Conservation (phyloP, 1,139 yeast species). For the Komagataea norvegica region DNA sequence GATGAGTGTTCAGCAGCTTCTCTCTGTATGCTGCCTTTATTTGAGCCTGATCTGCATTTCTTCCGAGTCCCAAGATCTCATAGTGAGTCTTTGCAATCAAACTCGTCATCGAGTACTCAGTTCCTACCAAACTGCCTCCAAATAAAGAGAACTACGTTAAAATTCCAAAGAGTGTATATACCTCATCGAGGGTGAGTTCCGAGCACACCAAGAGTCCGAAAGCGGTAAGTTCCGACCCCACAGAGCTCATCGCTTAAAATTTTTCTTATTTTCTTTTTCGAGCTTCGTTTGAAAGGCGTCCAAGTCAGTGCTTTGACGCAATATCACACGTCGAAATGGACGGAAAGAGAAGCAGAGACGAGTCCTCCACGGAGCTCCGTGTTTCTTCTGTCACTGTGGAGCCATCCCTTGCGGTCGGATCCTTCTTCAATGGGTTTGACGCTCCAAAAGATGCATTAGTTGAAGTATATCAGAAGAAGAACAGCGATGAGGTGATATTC, state of each 20-base stretch:
- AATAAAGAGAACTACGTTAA: too few species aligned
- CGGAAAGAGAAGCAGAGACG: constrained; percentile 23
- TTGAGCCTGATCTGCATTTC: constrained; percentile 36
- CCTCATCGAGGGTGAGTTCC: background rate
- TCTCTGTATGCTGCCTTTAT: constrained; percentile 59
- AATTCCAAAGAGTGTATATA: too few species aligned
- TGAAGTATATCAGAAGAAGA: constrained; percentile 56
- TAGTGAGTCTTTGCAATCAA: constrained; percentile 33
- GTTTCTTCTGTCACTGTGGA: constrained; percentile 22
- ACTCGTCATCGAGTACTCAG: constrained; percentile 1
- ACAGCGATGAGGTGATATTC: constrained; percentile 41
- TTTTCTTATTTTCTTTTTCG: constrained; percentile 1
- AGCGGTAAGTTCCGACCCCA: constrained; percentile 1
- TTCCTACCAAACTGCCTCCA: background rate
- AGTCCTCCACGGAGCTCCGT: constrained; percentile 17
- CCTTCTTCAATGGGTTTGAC: constrained; percentile 69
- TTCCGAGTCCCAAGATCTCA: constrained; percentile 46
- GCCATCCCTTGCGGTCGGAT: constrained; percentile 36
- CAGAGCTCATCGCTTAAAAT: constrained; percentile 4
- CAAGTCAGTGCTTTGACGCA: background rate
- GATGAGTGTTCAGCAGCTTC: constrained; percentile 61
- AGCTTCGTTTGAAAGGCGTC: background rate
- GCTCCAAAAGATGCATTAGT: constrained; percentile 58
- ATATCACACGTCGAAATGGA: constrained; percentile 8
- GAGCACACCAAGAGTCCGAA: too few species aligned